Evolutionary conservation across 805 yeast species (phyloP), one percentile per base, ranked within the genome.

Genomic region (Suhomyces sp.): DNA sequence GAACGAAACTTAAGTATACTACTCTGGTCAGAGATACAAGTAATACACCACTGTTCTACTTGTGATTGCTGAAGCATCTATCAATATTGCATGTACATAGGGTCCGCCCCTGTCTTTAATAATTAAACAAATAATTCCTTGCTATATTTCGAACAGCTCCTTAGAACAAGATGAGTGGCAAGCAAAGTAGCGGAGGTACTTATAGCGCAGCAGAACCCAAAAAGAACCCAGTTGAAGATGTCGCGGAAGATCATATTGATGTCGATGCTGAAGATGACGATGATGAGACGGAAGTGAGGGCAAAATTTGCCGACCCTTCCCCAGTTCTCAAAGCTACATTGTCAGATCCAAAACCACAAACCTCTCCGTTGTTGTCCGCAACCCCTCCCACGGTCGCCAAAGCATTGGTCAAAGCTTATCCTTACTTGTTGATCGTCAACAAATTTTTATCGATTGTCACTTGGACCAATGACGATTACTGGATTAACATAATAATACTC

Each of bases 351-450:
- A 62, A 62, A 55, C 76, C 82, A 48, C 73, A 80, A 54, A 80
- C 94, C 1, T 87, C 97, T 2, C 97, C 97, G 1, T 77, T 94
- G 57, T 78, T 90, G 37, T 83, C 90, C 1, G 83, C 90, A 1
- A 94, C 99, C 0, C 98, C 98, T 2, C 94, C 97, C 2, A 82
- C 91, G 0, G 89, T 93, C 12, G 85, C 96, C 27, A 87, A 89
- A 60, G 89, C 94, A 2, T 76, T 93, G 48, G 82, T 91, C 39
- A 79, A 83, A 54, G 83, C 96, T 8, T 92, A 93, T 65, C 98
- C 98, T 1, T 89, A 89, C 64, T 74, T 93, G 43, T 77, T 88
- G 39, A 80, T 87, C 1, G 82, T 85, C 8, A 90, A 92, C 66
- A 83, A 84, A 57, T 56, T 81, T 2, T 74, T 91, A 50, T 84